Percentiles rank a stretch among this genome's conserved stretches.
These are phyloP conservation scores for Litsea cubeba DNA, from an alignment of 164 flowering plant species.

Conservation along the genomic window DNA sequence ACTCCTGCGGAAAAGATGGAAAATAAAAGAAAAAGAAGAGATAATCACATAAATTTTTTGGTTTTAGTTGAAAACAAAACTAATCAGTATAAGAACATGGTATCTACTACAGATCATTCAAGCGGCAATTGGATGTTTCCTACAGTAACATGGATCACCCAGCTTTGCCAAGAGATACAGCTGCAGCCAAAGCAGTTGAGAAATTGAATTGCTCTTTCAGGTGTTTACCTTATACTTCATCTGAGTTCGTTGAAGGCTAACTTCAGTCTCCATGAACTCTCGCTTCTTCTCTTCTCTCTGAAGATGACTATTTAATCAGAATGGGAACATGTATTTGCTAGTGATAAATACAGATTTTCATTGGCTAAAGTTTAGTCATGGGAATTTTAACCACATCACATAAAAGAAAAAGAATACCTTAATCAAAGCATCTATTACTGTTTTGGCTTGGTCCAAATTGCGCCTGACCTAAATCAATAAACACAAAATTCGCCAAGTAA, in stretches of 20 bases:
- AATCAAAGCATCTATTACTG: conserved; percentile 71
- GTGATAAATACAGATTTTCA: background rate
- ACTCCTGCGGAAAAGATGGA: background rate
- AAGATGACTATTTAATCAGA: conserved; percentile 14
- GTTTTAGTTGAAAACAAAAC: background rate
- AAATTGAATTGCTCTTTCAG: background rate
- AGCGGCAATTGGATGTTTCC: too few relatives aligned
- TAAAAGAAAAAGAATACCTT: conserved; percentile 41
- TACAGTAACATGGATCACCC: too few relatives aligned
- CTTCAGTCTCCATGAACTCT: conserved; percentile 89
- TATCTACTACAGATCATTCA: too few relatives aligned
- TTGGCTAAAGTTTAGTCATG: background rate
- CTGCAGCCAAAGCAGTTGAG: background rate
- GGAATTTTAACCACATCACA: background rate
- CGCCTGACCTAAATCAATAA: conserved; percentile 66
- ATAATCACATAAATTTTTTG: background rate
- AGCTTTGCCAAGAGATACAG: background rate
- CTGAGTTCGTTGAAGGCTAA: conserved; percentile 80
- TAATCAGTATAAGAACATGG: background rate
- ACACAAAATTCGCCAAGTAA: background rate
- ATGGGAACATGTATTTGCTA: conserved; percentile 4
- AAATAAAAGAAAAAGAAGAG: background rate
- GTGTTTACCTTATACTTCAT: conserved; percentile 68
- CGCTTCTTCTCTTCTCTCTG: conserved; percentile 98
- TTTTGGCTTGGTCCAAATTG: conserved; percentile 95